Percentiles rank a stretch among this genome's conserved stretches.
Evolutionary conservation across 1,139 yeast genomes (phyloP).

Genomic region (Suhomyces terraborum): DNA sequence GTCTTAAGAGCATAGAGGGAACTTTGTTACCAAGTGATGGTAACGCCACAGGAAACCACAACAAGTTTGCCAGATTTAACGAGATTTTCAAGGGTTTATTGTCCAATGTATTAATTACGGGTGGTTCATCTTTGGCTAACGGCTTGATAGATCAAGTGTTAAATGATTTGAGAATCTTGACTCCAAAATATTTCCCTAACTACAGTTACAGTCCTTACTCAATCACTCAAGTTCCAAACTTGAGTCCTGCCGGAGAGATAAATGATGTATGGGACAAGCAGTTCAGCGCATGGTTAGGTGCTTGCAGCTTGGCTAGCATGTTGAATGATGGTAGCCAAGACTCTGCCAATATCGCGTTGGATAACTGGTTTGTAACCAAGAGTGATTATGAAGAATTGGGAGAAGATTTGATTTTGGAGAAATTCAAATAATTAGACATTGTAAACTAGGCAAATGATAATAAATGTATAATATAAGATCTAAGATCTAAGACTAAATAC

Average conservation of each 20-base stretch:
- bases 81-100: slow-evolving; percentile 47
- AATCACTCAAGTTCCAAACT: slow-evolving; percentile 25
- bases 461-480: slow-evolving; percentile 12
- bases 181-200: slow-evolving; percentile 52
- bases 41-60: slow-evolving; percentile 24
- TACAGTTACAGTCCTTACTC: slow-evolving; percentile 41
- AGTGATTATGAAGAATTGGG: slow-evolving; percentile 64
- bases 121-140: slow-evolving; percentile 60
- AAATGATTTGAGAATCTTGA: slow-evolving; percentile 55
- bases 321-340: slow-evolving; percentile 43
- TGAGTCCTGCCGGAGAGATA: slow-evolving; percentile 26
- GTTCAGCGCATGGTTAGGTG: slow-evolving; percentile 67
- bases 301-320: slow-evolving; percentile 61
- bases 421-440: slow-evolving; percentile 41
- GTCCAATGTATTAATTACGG: slow-evolving; percentile 67
- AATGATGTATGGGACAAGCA: slow-evolving; percentile 54
- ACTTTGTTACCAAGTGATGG: slow-evolving; percentile 31
- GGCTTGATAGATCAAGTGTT: slow-evolving; percentile 65
- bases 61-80: slow-evolving; percentile 39
- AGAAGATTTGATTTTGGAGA: slow-evolving; percentile 56
- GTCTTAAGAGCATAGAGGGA: slow-evolving; percentile 43
- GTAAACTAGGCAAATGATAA: slow-evolving; percentile 10
- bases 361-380: slow-evolving; percentile 56
- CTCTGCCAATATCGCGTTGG: slow-evolving; percentile 47
- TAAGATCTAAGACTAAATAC: slow-evolving; percentile 7